Evolutionary conservation across 345 rosid species (phyloP), one percentile per base, ranked within the genome.

Genomic region (Turnera subulata): DNA sequence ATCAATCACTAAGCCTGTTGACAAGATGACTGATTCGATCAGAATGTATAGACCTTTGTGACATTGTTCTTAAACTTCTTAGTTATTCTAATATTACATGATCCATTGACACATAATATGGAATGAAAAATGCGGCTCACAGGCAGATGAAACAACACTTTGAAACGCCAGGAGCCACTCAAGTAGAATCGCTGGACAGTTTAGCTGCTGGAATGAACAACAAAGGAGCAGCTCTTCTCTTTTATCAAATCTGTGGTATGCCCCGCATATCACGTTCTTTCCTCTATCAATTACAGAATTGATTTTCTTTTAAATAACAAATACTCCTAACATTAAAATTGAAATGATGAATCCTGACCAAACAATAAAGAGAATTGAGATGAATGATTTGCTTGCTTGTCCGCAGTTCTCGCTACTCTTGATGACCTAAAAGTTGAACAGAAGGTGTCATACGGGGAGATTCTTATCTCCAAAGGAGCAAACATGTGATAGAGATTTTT

Each of bases 231-330:
- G 91, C 98, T 59, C 59, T 76, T 67, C 85, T 89, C 47, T 91
- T 91, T 62, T 88, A 82, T 64, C 98, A 85, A 67, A 80, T 83
- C 32, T 86, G 95, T 56, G 96, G 96, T 91, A 85, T 25, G 6
- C 26, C 48, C 32, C n/a, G 19, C 47, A 49, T 45, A 39, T 21
- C 54, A 61, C 1, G 14, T 50, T 46, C 50, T 59, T 35, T 40
- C 33, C 11, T 33, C 14, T 18, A 17, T 20, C 53, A 43, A n/a
- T 38, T 29, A 6, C 47, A 38, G 6, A 4, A 19, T 8, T 50
- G 37, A 14, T 11, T 18, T 26, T 11, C 22, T 37, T 6, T 26
- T 1, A 4, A 19, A 11, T 22, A 13, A 49, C 49, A 17, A 29
- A 13, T n/a, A 14, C n/a, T 25, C 23, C 20, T 16, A 10, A 39